Conservation (phyloP, 257 asterid species). For the Marsdenia floribunda region DNA sequence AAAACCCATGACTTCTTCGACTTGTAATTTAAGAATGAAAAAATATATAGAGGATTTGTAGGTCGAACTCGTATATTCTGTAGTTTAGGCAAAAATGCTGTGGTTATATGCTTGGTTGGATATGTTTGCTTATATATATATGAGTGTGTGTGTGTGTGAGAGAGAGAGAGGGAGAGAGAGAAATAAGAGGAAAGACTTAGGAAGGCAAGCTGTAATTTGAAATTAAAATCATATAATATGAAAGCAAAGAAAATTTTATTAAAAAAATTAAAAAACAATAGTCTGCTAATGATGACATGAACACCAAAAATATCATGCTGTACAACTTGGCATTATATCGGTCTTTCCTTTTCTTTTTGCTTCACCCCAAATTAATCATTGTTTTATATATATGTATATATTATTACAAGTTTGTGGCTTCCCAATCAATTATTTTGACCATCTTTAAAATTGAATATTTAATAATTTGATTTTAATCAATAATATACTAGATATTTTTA, state of each 20-base stretch:
- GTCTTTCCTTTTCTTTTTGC: neutral
- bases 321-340: neutral
- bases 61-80: neutral
- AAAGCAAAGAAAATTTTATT: conserved; percentile 1
- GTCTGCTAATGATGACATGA: conserved; percentile 1
- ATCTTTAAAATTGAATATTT: too few species aligned
- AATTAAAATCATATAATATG: conserved; percentile 6
- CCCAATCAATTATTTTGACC: too few species aligned
- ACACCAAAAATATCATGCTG: neutral
- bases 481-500: too few species aligned
- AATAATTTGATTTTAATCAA: too few species aligned
- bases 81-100: neutral
- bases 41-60: neutral
- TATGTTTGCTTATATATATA: neutral
- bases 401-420: neutral
- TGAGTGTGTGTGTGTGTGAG: too few species aligned
- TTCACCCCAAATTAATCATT: conserved; percentile 1
- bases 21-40: neutral
- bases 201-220: neutral
- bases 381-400: neutral
- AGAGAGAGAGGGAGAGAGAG: too few species aligned
- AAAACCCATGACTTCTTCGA: conserved; percentile 1
- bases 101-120: neutral
- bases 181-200: neutral
- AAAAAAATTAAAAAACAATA: too few species aligned